Conservation (phyloP, 2,329 filamentous ascomycete species). For the Phaeosphaeria sp. region DNA sequence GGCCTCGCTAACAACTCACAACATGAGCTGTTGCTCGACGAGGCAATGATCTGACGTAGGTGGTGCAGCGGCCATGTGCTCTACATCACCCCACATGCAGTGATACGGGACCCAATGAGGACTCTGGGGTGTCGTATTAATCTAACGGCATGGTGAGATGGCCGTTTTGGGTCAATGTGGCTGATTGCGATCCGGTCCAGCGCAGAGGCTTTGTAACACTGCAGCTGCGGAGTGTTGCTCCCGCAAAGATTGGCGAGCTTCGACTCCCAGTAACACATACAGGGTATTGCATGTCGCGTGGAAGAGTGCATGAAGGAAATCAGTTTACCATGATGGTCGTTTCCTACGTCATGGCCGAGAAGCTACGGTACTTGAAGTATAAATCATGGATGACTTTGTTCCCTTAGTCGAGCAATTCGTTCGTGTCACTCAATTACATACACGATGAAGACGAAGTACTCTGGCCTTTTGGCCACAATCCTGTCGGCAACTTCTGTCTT, state of each 20-base stretch:
- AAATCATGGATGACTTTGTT: neutral
- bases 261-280: neutral
- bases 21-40: neutral
- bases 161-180: neutral
- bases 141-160: neutral
- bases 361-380: neutral
- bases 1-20: neutral
- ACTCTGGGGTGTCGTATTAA: neutral
- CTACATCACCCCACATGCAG: neutral
- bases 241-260: neutral
- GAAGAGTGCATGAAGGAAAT: neutral
- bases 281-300: neutral
- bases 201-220: neutral
- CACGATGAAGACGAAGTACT: neutral
- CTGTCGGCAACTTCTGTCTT: constrained; percentile 4
- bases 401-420: neutral
- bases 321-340: neutral
- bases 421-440: neutral
- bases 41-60: constrained; percentile 6
- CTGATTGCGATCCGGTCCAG: neutral
- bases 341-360: constrained; percentile 11
- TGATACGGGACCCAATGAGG: neutral
- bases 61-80: neutral
- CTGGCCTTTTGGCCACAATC: neutral
- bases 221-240: neutral